A percentile compares a stretch with the other conserved stretches of the same genome.
These are phyloP conservation scores for Carpinus viminea DNA, from an alignment of 306 rosid species.

Conservation along the genomic window DNA sequence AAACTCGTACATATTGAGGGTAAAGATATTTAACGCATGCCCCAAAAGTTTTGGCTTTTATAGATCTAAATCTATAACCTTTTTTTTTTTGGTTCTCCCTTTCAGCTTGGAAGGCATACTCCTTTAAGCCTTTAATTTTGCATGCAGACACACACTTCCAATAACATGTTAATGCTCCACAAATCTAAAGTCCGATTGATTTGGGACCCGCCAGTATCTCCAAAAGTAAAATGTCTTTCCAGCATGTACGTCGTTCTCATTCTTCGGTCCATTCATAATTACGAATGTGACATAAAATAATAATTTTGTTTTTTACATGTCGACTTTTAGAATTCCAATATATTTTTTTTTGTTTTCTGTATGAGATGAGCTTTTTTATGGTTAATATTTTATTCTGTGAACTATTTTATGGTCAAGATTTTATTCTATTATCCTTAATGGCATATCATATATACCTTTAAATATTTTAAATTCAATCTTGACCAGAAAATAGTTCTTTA, in stretches of 20 bases:
- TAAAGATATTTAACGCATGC: constrained; percentile 39
- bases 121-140: constrained; percentile 28
- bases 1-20: constrained; percentile 27
- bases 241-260: not conserved
- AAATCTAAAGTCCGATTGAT: constrained; percentile 35
- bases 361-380: too few relatives aligned
- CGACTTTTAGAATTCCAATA: constrained; percentile 26
- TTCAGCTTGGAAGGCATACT: constrained; percentile 36
- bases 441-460: too few relatives aligned
- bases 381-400: too few relatives aligned
- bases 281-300: not conserved
- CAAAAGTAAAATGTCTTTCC: not conserved
- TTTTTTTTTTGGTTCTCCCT: not conserved
- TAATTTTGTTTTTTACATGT: not conserved
- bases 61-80: constrained; percentile 41
- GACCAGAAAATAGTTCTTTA: too few relatives aligned
- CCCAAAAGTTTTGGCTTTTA: constrained; percentile 68
- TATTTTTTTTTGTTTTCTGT: too few relatives aligned
- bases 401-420: too few relatives aligned
- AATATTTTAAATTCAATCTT: too few relatives aligned
- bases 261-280: not conserved
- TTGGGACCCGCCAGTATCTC: constrained; percentile 33
- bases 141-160: constrained; percentile 43
- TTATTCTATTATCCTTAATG: too few relatives aligned
- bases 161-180: constrained; percentile 61